Conservation (phyloP, 768 basidiomycete genomes). For the Kwoniella botswanensis region DNA sequence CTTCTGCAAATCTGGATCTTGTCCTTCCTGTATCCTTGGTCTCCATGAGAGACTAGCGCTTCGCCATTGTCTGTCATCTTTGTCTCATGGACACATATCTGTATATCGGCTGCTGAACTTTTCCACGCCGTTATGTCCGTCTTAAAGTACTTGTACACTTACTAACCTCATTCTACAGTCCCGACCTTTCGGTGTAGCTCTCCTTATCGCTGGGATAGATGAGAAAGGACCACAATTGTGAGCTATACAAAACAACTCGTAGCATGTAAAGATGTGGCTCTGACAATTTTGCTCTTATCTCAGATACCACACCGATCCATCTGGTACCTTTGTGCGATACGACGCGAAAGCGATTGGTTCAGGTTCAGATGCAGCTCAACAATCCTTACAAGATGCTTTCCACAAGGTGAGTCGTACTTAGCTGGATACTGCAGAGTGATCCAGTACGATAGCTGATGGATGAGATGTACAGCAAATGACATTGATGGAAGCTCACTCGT, state of each 20-base stretch:
- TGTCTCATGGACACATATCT: no score
- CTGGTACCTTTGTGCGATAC: slow-evolving; percentile 94
- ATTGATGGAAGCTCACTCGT: slow-evolving; percentile 79
- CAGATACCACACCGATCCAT: slow-evolving; percentile 97
- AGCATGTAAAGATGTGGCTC: slow-evolving; percentile 9
- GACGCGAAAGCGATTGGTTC: slow-evolving; percentile 99
- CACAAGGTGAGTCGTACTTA: slow-evolving; percentile 69
- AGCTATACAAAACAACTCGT: slow-evolving; percentile 52
- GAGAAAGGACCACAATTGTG: slow-evolving; percentile 95
- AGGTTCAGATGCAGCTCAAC: slow-evolving; percentile 96
- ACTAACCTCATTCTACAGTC: slow-evolving; percentile 61
- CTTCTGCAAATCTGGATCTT: neutral
- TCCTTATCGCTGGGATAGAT: slow-evolving; percentile 96
- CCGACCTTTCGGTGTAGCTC: slow-evolving; percentile 95
- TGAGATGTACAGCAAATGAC: slow-evolving; percentile 77
- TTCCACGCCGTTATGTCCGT: no score
- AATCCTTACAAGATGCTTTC: slow-evolving; percentile 95
- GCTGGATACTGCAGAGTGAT: neutral
- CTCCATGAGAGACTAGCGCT: no score
- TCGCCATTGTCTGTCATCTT: neutral
- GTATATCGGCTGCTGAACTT: no score
- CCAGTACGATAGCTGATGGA: slow-evolving; percentile 12
- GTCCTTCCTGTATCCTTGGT: no score
- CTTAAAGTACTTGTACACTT: neutral
- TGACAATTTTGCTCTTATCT: neutral